Percentiles rank a stretch among this genome's conserved stretches.
These are phyloP conservation scores for Aspergillus diversus DNA, from an alignment of 495 filamentous ascomycete species.

Conservation along the genomic window DNA sequence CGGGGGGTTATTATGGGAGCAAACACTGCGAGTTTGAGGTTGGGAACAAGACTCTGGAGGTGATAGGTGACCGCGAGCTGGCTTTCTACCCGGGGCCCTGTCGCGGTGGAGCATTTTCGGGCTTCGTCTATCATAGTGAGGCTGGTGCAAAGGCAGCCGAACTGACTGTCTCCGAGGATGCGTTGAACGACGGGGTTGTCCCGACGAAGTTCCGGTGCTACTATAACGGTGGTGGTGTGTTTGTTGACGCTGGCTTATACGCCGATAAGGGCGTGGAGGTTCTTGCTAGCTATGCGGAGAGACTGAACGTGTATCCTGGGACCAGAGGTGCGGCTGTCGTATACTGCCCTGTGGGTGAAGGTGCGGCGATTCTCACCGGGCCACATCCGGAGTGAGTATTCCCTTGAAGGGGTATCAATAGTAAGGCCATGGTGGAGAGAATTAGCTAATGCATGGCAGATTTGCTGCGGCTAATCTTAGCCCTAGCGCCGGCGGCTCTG, in stretches of 20 bases:
- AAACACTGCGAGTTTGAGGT: slow-evolving; percentile 88
- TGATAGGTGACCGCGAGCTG: slow-evolving; percentile 84
- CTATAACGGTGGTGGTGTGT: slow-evolving; percentile 96
- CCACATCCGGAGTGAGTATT: slow-evolving; percentile 88
- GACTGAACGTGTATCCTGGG: slow-evolving; percentile 78
- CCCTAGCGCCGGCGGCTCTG: slow-evolving; percentile 59
- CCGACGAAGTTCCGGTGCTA: slow-evolving; percentile 74
- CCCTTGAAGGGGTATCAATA: neutral
- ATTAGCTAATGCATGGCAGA: slow-evolving; percentile 44
- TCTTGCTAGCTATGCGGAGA: slow-evolving; percentile 76
- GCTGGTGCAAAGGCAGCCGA: slow-evolving; percentile 75
- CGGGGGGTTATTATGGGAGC: slow-evolving; percentile 90
- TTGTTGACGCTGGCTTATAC: slow-evolving; percentile 73
- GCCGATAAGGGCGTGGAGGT: slow-evolving; percentile 72
- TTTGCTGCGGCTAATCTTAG: slow-evolving; percentile 83
- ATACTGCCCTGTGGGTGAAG: slow-evolving; percentile 87
- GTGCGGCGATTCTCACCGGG: slow-evolving; percentile 77
- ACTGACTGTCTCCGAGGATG: slow-evolving; percentile 65
- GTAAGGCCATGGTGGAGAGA: neutral
- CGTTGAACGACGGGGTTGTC: slow-evolving; percentile 56
- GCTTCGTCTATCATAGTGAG: slow-evolving; percentile 92
- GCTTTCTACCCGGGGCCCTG: slow-evolving; percentile 87
- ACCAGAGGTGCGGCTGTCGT: slow-evolving; percentile 75
- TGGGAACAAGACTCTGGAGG: slow-evolving; percentile 78
- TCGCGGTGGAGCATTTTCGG: slow-evolving; percentile 83